A percentile compares a stretch with the other conserved stretches of the same genome.
Conservation (phyloP, 2,329 filamentous ascomycete genomes). For the Ceratocystis alfenasii region DNA sequence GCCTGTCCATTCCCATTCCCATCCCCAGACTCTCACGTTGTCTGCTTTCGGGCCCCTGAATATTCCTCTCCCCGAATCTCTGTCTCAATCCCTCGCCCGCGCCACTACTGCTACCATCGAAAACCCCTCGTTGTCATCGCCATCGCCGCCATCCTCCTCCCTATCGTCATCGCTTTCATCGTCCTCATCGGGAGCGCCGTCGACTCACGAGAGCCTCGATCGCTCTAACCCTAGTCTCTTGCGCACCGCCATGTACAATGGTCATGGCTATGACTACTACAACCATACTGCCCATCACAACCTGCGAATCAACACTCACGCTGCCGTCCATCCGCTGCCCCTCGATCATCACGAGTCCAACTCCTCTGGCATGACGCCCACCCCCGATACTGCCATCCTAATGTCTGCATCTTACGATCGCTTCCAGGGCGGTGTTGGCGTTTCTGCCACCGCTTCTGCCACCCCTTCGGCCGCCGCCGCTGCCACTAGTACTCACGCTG, state of each 20-base stretch:
- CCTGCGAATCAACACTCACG: constrained; percentile 21
- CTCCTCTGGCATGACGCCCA: constrained; percentile 16
- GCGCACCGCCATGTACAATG: constrained; percentile 19
- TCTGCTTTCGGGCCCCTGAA: constrained; percentile 13
- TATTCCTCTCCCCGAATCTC: constrained; percentile 8
- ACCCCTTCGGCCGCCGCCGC: neutral
- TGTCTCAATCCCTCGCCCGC: neutral
- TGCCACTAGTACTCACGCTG: neutral
- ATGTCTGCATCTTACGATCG: constrained; percentile 21
- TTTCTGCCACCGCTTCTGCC: constrained; percentile 4
- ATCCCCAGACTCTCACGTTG: constrained; percentile 12
- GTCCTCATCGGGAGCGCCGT: neutral
- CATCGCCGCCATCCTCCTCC: neutral
- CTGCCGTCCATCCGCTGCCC: constrained; percentile 11
- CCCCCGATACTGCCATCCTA: constrained; percentile 21
- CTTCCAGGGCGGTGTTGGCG: constrained; percentile 8
- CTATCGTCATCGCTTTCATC: neutral
- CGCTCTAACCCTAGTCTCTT: neutral
- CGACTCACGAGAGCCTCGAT: neutral
- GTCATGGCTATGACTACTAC: constrained; percentile 21
- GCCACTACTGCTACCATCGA: neutral
- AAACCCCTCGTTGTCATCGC: neutral
- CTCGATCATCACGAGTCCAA: constrained; percentile 14
- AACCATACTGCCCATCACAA: constrained; percentile 12
- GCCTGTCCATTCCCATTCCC: neutral